Evolutionary conservation across 345 rosid species (phyloP).

Genomic region (Linum trigynum): DNA sequence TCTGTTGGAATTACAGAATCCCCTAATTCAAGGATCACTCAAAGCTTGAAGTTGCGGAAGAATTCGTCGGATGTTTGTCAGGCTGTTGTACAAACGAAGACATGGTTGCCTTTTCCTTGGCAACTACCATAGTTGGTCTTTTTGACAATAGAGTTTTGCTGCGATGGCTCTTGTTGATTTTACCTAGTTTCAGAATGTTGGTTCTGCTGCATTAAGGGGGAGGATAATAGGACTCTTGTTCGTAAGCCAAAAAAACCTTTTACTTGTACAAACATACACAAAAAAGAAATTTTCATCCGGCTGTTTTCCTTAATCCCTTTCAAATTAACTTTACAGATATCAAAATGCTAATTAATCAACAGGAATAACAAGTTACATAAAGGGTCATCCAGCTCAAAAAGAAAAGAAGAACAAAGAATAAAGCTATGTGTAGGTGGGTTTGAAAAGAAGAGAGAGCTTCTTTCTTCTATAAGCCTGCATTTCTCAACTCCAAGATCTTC

Average conservation of each 20-base stretch:
- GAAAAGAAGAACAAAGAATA: too few species aligned
- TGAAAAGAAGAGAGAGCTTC: not conserved
- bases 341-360: conserved; percentile 8
- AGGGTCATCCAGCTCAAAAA: conserved; percentile 4
- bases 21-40: not conserved
- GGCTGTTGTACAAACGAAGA: not conserved
- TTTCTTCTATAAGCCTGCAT: conserved; percentile 2
- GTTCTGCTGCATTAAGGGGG: not conserved
- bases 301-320: conserved; percentile 1
- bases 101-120: not conserved
- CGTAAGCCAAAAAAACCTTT: not conserved
- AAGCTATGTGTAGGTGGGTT: too few species aligned
- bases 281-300: conserved; percentile 6
- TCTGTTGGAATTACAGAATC: not conserved
- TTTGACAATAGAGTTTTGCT: not conserved
- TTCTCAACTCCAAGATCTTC: conserved; percentile 9
- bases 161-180: not conserved
- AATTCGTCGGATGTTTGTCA: not conserved
- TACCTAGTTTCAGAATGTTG: not conserved
- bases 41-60: not conserved
- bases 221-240: not conserved
- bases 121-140: not conserved
- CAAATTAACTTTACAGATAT: not conserved
- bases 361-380: conserved; percentile 3
- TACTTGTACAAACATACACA: conserved; percentile 12